phyloP scores from a whole-genome alignment of 345 rosid genomes.

The Corymbia maculata region DNA sequence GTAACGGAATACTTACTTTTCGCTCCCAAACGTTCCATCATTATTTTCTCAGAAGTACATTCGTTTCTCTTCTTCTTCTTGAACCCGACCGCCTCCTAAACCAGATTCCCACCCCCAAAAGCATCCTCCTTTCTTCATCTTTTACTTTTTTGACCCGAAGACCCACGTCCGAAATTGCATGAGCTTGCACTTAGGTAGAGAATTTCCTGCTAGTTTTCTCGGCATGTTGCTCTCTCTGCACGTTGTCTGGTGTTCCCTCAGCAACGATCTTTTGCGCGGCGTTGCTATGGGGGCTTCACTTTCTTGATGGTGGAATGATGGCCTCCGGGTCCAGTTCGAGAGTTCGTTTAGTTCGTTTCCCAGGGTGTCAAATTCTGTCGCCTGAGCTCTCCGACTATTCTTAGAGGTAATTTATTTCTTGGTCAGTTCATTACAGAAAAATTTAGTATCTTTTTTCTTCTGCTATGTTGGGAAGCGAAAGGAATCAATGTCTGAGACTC shows the following conservation, averaged over 20 bases:
- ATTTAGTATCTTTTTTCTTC: background rate
- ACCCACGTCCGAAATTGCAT: background rate
- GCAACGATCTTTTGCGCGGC: background rate
- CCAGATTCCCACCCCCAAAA: background rate
- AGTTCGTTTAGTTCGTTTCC: conserved; percentile 75
- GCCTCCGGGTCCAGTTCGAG: conserved; percentile 30
- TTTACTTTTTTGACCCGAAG: too few relatives aligned
- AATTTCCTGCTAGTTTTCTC: background rate
- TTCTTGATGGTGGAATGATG: conserved; percentile 15
- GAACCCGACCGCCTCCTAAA: background rate
- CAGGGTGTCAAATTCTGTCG: conserved; percentile 73
- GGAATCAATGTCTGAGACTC: background rate
- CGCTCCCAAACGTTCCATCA: background rate
- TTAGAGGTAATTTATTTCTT: conserved; percentile 44
- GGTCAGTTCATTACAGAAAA: background rate
- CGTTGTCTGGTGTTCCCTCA: too few relatives aligned
- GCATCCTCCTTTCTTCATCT: too few relatives aligned
- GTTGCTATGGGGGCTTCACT: background rate
- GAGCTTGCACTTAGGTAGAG: background rate
- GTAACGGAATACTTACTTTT: background rate
- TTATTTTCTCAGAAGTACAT: background rate
- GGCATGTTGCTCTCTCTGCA: too few relatives aligned
- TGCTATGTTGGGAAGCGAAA: background rate
- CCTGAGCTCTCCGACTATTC: conserved; percentile 71
- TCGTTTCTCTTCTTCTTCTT: background rate